Conservation (phyloP, 805 yeast species). For the Ogataea glucozyma region DNA sequence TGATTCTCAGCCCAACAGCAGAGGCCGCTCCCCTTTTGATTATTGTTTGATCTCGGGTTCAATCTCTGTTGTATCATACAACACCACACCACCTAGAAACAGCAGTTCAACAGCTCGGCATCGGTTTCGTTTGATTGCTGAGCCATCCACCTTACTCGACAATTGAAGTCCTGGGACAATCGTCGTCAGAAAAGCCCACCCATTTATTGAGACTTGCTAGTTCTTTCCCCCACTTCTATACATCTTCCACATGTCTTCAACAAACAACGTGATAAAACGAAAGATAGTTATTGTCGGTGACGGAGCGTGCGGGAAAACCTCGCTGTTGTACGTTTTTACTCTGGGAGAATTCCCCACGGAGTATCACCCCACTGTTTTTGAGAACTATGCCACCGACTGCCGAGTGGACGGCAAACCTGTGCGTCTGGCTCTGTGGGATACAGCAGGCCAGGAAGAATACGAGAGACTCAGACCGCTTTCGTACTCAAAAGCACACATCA, state of each 20-base stretch:
- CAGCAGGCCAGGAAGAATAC: constrained; percentile 96
- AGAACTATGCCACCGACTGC: constrained; percentile 91
- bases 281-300: constrained; percentile 91
- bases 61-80: no score
- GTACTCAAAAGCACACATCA: constrained; percentile 83
- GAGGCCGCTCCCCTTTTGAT: no score
- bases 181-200: no score
- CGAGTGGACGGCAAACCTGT: constrained; percentile 92
- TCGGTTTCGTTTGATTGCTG: no score
- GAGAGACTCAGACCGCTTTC: constrained; percentile 87
- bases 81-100: no score
- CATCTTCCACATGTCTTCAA: neutral
- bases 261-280: constrained; percentile 47
- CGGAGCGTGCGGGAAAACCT: constrained; percentile 94
- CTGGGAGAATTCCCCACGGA: constrained; percentile 91
- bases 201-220: no score
- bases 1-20: no score
- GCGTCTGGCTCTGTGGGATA: constrained; percentile 88
- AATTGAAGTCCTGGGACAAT: no score
- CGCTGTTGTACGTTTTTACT: constrained; percentile 86
- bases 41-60: no score
- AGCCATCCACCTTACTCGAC: no score
- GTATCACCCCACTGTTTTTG: constrained; percentile 92
- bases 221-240: neutral
- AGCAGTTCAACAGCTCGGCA: no score